These are phyloP conservation scores for Arthrobotrys sphaeroides DNA, from an alignment of 2,329 filamentous ascomycete species.

Conservation along the genomic window DNA sequence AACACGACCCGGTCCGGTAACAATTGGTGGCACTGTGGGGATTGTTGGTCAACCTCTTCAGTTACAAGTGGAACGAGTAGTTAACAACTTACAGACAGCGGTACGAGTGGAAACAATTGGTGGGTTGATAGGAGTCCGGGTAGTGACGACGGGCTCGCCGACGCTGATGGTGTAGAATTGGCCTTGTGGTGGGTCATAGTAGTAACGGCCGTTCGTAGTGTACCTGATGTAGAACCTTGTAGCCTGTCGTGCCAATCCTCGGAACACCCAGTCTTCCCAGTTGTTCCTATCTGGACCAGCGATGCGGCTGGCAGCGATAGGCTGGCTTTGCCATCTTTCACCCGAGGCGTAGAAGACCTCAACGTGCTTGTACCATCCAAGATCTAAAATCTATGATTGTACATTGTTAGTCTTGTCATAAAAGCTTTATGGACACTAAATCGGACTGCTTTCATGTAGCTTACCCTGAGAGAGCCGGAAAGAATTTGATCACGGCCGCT, in stretches of 20 bases:
- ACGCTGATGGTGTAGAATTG: conserved; percentile 1
- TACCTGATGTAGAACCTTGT: conserved; percentile 26
- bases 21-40: neutral
- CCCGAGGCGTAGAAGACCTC: conserved; percentile 15
- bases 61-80: too few relatives aligned
- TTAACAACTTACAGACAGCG: neutral
- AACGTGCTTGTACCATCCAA: conserved; percentile 5
- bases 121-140: neutral
- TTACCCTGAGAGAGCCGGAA: conserved; percentile 2
- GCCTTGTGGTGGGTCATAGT: conserved; percentile 6
- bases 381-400: neutral
- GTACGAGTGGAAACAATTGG: neutral
- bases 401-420: neutral
- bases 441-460: too few relatives aligned
- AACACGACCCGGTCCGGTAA: neutral
- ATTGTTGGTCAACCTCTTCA: neutral
- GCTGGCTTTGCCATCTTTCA: conserved; percentile 11
- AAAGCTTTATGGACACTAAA: too few relatives aligned
- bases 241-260: conserved; percentile 3
- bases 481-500: neutral
- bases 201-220: conserved; percentile 7
- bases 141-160: neutral
- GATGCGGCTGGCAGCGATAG: neutral
- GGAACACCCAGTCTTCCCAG: conserved; percentile 33
- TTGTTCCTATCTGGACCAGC: neutral